Conservation (phyloP, 805 yeast genomes). For the Nakazawaea pomicola region DNA sequence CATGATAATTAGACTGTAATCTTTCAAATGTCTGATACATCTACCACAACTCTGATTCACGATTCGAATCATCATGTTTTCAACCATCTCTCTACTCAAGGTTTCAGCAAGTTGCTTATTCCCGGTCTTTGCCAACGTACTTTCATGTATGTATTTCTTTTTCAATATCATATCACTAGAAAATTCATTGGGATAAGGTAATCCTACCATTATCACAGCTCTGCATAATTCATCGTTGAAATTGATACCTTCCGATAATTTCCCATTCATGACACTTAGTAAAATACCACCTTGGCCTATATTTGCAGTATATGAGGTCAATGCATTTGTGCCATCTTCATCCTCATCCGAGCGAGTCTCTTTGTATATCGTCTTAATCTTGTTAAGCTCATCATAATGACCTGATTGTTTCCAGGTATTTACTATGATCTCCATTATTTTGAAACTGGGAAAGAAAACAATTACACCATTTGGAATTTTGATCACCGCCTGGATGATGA, state of each 20-base stretch:
- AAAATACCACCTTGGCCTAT: constrained; percentile 53
- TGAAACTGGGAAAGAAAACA: constrained; percentile 80
- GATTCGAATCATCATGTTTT: constrained; percentile 83
- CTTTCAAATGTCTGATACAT: constrained; percentile 78
- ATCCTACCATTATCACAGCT: constrained; percentile 79
- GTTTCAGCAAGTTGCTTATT: constrained; percentile 38
- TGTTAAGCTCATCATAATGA: constrained; percentile 29
- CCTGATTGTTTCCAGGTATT: constrained; percentile 43
- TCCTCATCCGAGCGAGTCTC: constrained; percentile 46
- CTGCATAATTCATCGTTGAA: constrained; percentile 86
- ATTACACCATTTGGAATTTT: constrained; percentile 73
- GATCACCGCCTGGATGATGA: constrained; percentile 36
- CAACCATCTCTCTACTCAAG: constrained; percentile 57
- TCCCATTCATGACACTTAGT: constrained; percentile 88
- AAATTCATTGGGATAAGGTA: constrained; percentile 83
- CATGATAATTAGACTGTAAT: constrained; percentile 71
- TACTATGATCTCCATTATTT: constrained; percentile 52
- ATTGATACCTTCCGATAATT: constrained; percentile 89
- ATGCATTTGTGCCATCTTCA: too few relatives aligned
- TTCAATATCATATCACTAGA: constrained; percentile 80
- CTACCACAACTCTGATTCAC: constrained; percentile 92
- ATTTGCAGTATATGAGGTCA: constrained; percentile 26
- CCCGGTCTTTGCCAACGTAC: constrained; percentile 43
- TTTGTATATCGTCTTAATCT: constrained; percentile 42
- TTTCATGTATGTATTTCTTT: constrained; percentile 54